A percentile compares a stretch with the other conserved stretches of the same genome.
Conservation (phyloP, 306 rosid genomes). For the Glycyrrhiza uralensis region DNA sequence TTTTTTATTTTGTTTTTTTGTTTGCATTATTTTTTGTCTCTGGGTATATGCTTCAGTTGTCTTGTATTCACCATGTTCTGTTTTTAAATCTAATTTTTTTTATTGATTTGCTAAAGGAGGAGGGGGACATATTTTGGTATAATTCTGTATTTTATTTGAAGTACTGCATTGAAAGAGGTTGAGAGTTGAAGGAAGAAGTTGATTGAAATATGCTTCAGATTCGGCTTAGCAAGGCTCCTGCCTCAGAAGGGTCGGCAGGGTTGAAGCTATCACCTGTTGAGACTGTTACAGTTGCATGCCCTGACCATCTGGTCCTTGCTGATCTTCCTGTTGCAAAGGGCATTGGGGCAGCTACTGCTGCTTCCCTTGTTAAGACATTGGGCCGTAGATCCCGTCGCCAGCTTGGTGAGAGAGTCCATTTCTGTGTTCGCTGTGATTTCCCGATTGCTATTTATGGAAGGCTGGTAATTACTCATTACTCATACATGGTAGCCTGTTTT, state of each 20-base stretch:
- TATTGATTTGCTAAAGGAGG: not conserved
- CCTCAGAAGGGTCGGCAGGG: conserved; percentile 60
- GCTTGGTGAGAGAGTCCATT: conserved; percentile 94
- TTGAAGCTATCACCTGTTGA: conserved; percentile 59
- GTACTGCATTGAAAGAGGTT: conserved; percentile 8
- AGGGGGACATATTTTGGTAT: not conserved
- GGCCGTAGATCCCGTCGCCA: conserved; percentile 98
- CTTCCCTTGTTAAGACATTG: conserved; percentile 65
- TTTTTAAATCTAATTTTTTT: not conserved
- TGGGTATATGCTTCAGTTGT: not conserved
- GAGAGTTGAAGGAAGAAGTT: conserved; percentile 10
- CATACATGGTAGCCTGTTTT: not conserved
- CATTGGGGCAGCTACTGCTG: conserved; percentile 73
- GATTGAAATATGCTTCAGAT: conserved; percentile 80
- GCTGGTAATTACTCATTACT: conserved; percentile 58
- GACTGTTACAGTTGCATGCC: conserved; percentile 92
- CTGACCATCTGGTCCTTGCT: conserved; percentile 94
- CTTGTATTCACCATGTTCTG: not conserved
- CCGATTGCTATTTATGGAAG: conserved; percentile 90
- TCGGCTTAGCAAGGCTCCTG: conserved; percentile 72
- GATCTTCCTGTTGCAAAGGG: conserved; percentile 98
- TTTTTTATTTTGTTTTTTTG: not conserved
- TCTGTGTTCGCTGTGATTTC: conserved; percentile 94
- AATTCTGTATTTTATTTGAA: not conserved
- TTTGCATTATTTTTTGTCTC: not conserved